Evolutionary conservation across 2,329 filamentous ascomycete genomes (phyloP), one percentile per base, ranked within the genome.

Genomic region (Phyllosticta citribraziliensis): DNA sequence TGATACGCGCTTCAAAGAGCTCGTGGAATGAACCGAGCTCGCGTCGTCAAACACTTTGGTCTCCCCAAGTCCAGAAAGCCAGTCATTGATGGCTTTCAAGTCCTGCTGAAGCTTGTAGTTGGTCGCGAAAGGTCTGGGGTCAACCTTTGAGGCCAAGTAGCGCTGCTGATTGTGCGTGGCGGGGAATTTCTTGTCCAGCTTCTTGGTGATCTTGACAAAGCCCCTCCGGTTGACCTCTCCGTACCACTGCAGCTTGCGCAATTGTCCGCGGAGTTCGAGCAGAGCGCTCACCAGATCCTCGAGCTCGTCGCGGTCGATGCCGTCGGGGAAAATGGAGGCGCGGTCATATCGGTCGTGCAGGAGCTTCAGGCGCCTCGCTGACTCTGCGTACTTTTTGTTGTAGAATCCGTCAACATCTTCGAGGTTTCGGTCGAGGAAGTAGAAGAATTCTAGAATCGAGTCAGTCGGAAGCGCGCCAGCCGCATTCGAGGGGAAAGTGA

Each of bases 141-240:
- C 90, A 62, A 99, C 93, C 76, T 95, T 96, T 55, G 91, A 91
- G 51, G 88, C 85, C 63, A 99, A 81, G 70, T 97, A 99, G 62
- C 86, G 84, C 71, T 89, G 86, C 77, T 97, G 92, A 0, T 89
- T 87, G 57, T 86, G 83, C 3, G 86, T 84, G 54, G 84, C 82
- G 1, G 88, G 82, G 2, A 97, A 84, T 77, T 96, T 97, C 78
- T 99, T 99, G 76, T 99, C 94, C 54, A 97, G 79, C 76, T 99
- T 99, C 79, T 99, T 99, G 57, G 94, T 96, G 74, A 99, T 99
- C 78, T 99, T 99, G 73, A 95, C 85, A 70, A 99, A 99, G 1
- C 94, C 94, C 65, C 90, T 83, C 58, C 92, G 85, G 74, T 99
- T 99, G 69, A 97, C 93, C 76, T 97, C 93, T 56, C 92, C 93